Conservation (phyloP, 2,329 filamentous ascomycete genomes). For the Fusarium graminum region DNA sequence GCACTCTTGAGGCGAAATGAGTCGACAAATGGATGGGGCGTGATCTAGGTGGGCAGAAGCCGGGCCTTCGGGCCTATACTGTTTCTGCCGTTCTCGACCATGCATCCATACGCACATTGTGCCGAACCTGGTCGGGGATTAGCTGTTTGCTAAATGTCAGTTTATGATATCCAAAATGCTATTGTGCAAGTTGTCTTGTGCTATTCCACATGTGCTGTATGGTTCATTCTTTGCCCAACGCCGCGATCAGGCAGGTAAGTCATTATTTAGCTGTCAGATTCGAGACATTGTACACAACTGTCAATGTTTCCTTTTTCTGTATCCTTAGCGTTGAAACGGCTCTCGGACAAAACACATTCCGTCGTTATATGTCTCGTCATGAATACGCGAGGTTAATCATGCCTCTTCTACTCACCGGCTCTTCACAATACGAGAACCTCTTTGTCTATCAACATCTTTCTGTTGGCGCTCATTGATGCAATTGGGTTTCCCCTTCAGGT, state of each 20-base stretch:
- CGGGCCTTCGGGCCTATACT: slow-evolving; percentile 19
- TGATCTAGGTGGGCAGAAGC: slow-evolving; percentile 31
- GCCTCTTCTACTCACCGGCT: slow-evolving; percentile 14
- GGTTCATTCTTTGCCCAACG: slow-evolving; percentile 20
- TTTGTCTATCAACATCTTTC: slow-evolving; percentile 22
- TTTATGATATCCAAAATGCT: slow-evolving; percentile 12
- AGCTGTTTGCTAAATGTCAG: slow-evolving; percentile 15
- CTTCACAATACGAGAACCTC: slow-evolving; percentile 17
- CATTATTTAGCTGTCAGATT: slow-evolving; percentile 11
- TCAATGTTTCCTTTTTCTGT: slow-evolving; percentile 9
- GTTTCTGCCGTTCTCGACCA: slow-evolving; percentile 21
- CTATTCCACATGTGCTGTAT: slow-evolving; percentile 22
- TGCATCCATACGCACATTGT: slow-evolving; percentile 28
- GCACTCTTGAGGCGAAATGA: slow-evolving; percentile 6
- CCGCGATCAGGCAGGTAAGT: slow-evolving; percentile 18
- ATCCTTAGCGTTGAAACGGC: slow-evolving; percentile 14
- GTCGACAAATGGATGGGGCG: slow-evolving; percentile 26
- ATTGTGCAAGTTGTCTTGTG: slow-evolving; percentile 8
- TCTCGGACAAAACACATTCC: slow-evolving; percentile 37
- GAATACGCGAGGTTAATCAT: slow-evolving; percentile 29
- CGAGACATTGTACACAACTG: slow-evolving; percentile 7
- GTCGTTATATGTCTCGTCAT: slow-evolving; percentile 40
- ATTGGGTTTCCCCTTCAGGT: slow-evolving; percentile 5
- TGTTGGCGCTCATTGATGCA: slow-evolving; percentile 8
- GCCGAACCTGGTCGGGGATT: slow-evolving; percentile 34